phyloP scores from a whole-genome alignment of 1,284 basidiomycete species.

The Trametes versicolor region DNA sequence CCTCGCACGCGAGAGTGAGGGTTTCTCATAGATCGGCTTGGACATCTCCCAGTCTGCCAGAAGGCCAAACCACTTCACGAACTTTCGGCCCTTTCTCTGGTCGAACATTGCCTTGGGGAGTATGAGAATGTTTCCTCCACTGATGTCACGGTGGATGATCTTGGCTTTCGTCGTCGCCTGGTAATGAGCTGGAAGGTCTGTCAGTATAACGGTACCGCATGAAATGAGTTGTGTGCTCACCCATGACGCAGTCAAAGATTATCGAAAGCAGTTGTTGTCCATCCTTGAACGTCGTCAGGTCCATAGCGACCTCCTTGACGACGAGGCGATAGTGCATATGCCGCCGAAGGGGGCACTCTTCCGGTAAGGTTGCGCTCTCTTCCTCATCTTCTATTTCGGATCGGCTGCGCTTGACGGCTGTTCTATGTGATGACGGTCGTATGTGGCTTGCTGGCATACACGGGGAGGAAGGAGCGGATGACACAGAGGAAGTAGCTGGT shows the following conservation, averaged over 20 bases:
- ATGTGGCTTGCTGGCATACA: too few relatives aligned
- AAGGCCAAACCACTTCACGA: conserved; percentile 16
- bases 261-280: neutral
- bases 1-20: neutral
- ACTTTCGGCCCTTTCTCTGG: neutral
- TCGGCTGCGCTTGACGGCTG: too few relatives aligned
- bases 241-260: conserved; percentile 5
- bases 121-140: conserved; percentile 23
- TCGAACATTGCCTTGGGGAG: conserved; percentile 1
- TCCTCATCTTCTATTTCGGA: neutral
- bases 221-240: neutral
- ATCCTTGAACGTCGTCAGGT: conserved; percentile 2
- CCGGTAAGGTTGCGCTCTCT: neutral
- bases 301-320: conserved; percentile 18
- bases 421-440: too few relatives aligned
- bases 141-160: conserved; percentile 9
- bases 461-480: too few relatives aligned
- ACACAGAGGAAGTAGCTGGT: too few relatives aligned
- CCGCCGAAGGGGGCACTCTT: conserved; percentile 12
- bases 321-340: conserved; percentile 23
- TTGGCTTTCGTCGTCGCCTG: neutral
- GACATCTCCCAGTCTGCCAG: conserved; percentile 29
- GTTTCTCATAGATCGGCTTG: neutral
- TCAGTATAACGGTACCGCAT: neutral
- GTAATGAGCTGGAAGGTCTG: neutral